Percentiles rank a stretch among this genome's conserved stretches.
phyloP scores from a whole-genome alignment of 139 green algal genomes.

The Closterium sp. region DNA sequence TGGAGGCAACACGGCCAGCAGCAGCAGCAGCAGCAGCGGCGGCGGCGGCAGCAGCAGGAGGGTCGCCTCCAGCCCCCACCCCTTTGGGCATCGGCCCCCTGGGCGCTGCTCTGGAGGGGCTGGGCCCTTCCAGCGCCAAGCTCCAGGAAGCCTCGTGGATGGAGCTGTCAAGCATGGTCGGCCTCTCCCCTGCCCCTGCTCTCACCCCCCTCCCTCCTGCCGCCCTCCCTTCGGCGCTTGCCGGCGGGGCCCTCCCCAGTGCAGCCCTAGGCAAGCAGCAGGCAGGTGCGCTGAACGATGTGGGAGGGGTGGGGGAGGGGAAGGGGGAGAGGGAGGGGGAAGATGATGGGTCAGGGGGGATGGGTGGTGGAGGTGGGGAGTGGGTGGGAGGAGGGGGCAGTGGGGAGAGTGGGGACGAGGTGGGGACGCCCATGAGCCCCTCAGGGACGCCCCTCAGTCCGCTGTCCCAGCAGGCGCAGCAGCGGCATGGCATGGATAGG shows the following conservation, averaged over 20 bases:
- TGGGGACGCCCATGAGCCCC: not conserved
- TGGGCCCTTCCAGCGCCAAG: not conserved
- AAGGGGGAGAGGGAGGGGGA: not conserved
- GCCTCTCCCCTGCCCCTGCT: not conserved
- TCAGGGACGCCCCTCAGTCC: not conserved
- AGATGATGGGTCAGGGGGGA: not conserved
- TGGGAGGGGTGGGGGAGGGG: not conserved
- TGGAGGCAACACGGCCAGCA: not conserved
- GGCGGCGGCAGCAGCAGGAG: not conserved
- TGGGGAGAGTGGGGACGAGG: not conserved
- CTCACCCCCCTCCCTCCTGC: not conserved
- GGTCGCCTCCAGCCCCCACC: not conserved
- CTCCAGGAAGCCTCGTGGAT: not conserved
- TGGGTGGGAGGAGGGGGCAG: not conserved
- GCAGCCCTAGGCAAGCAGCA: not conserved
- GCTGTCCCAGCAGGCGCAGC: not conserved
- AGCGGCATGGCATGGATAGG: not conserved
- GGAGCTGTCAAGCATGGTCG: not conserved
- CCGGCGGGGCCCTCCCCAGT: not conserved
- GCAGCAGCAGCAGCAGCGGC: not conserved
- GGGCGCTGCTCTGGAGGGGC: not conserved
- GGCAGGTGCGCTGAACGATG: not conserved
- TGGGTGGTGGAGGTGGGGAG: not conserved
- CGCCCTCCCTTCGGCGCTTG: not conserved
- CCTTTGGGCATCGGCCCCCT: not conserved